Conservation (phyloP, 192 early-diverging fungal genomes). For the Rhizoclosmatium globosum region DNA sequence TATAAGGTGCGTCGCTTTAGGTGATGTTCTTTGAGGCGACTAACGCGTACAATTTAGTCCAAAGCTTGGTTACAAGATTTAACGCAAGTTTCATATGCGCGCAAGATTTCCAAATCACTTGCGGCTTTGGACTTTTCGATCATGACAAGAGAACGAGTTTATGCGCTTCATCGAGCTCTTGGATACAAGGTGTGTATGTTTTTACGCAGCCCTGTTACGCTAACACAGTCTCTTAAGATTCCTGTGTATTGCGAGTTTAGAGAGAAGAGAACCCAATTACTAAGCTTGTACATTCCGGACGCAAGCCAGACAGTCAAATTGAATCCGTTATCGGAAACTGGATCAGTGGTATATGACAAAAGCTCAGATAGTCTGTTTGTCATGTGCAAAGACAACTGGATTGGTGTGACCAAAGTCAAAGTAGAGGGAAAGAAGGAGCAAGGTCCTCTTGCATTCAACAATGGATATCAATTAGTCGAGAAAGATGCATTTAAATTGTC, state of each 20-base stretch:
- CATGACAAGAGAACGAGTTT: conserved; percentile 69
- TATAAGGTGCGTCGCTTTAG: conserved; percentile 52
- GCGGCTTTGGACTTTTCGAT: conserved; percentile 65
- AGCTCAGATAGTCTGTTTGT: conserved; percentile 49
- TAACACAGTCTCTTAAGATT: neutral
- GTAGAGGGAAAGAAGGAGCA: conserved; percentile 68
- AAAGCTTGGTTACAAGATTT: conserved; percentile 72
- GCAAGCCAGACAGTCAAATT: neutral
- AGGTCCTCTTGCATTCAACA: conserved; percentile 68
- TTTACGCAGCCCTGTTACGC: neutral
- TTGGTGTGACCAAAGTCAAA: conserved; percentile 60
- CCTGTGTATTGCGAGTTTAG: conserved; percentile 37
- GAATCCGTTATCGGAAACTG: conserved; percentile 24
- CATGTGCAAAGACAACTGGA: conserved; percentile 60
- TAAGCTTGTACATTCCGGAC: conserved; percentile 14
- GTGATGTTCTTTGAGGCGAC: neutral
- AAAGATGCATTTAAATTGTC: no score
- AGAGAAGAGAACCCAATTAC: conserved; percentile 21
- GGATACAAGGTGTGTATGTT: conserved; percentile 68
- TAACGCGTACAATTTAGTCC: conserved; percentile 35
- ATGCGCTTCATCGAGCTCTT: conserved; percentile 75
- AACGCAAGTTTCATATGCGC: conserved; percentile 68
- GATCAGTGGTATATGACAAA: conserved; percentile 49
- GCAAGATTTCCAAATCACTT: conserved; percentile 69
- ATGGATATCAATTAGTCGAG: conserved; percentile 69